These are phyloP conservation scores for Exophiala sp. DNA, from an alignment of 2,329 filamentous ascomycete species.

Conservation along the genomic window DNA sequence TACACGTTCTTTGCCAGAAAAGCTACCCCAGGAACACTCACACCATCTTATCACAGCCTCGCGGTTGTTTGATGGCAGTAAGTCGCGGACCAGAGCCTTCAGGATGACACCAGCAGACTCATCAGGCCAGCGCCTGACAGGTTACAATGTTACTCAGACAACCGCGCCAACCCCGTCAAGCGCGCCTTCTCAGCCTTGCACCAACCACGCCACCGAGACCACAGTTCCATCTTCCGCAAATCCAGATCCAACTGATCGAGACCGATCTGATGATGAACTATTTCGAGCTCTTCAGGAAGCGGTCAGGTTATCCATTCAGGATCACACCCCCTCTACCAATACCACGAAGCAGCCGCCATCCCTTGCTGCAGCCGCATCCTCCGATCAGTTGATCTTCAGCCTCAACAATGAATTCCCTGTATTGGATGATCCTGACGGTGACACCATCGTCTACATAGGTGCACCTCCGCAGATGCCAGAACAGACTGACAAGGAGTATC, in stretches of 20 bases:
- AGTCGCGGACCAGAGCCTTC: background rate
- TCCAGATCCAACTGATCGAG: background rate
- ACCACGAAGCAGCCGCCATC: background rate
- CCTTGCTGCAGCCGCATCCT: background rate
- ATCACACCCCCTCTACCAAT: background rate
- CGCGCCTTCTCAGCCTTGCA: background rate
- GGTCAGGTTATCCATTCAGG: constrained; percentile 11
- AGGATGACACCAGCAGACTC: background rate
- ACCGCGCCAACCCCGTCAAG: background rate
- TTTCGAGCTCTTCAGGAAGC: constrained; percentile 11
- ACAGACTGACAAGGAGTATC: constrained; percentile 18
- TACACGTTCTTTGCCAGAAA: too few relatives aligned
- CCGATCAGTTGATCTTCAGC: constrained; percentile 8
- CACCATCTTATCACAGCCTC: background rate
- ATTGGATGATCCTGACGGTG: constrained; percentile 29
- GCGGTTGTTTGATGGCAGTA: background rate
- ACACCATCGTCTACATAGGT: constrained; percentile 38
- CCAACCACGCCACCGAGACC: background rate
- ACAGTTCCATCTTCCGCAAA: background rate
- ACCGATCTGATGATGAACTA: background rate
- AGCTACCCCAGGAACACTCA: background rate
- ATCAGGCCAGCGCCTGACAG: background rate
- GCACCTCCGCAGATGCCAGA: constrained; percentile 27
- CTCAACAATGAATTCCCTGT: constrained; percentile 25
- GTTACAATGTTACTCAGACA: background rate